Evolutionary conservation across 306 rosid species (phyloP), one percentile per base, ranked within the genome.

Genomic region (Cucurbita ficifolia): DNA sequence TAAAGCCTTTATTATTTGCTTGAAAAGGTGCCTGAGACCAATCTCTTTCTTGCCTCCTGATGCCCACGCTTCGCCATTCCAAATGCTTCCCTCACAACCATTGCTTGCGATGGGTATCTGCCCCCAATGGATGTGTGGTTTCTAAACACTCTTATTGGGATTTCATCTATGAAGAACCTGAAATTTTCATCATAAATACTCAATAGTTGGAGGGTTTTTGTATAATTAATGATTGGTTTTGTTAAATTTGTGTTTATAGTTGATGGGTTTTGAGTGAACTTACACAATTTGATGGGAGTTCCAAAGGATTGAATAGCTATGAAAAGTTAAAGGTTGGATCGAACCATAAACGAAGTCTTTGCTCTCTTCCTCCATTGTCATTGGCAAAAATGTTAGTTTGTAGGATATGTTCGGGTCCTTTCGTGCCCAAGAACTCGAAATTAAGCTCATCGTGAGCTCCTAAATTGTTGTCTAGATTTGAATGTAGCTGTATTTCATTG

Each of bases 41-140:
- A 36, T 78, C 49, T 0, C 55, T 16, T 36, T 70, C 13, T 6
- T 77, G 2, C 84, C 81, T 24, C 11, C 18, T 0, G 79, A 78
- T 33, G 82, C 82, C 82, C 84, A 78, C 16, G 8, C 48, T 43
- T 61, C 68, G 52, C 75, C 82, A 39, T 74, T 75, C 84, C 84
- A 75, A 46, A 70, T 64, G 65, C 79, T 75, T 70, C 58, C 84
- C 13, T 22, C 22, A 78, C 77, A 22, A 8, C 33, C 84, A 62
- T 75, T 21, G 51, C 60, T 43, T 70, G 24, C 19, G 74, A 29
- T 22, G 79, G 84, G 51, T 76, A 81, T 22, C 50, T 58, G 10
- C 7, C 79, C 2, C 81, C 81, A 21, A 19, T 46, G 0, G 45
- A 12, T 54, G 59, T 19, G 7, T 22, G 16, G 73, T 77, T 81